Evolutionary conservation across 163 green algal genomes (phyloP), one percentile per base, ranked within the genome.

Genomic region (Volvox carteri): DNA sequence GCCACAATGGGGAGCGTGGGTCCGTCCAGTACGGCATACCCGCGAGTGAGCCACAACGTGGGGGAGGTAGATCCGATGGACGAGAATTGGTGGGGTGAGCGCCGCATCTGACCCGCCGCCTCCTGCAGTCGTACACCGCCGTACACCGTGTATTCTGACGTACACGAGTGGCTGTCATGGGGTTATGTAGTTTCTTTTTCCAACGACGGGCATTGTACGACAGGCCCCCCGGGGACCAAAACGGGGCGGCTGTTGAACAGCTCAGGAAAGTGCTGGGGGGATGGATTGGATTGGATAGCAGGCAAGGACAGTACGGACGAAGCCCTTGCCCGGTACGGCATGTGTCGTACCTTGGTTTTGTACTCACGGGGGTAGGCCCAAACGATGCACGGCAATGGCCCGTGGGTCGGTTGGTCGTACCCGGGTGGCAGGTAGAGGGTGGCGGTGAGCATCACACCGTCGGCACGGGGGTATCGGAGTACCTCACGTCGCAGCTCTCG

Each of bases 391-490:
- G 97, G 97, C 91, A 99, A 95, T 28, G 96, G 95, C 3, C 96
- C 97, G 86, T 99, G 96, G 3, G 86, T 83, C 9, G 92, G 91
- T 3, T 92, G 78, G 79, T 99, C 92, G 87, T 99, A 99, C 12
- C 95, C 95, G 30, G 98, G 97, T 7, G 98, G 98, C 42, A 97
- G 91, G 95, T 99, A 99, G 46, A 99, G 95, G 11, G 97, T 99
- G 65, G 93, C 98, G 33, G 95, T 99, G 30, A 99, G 95, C 81
- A 98, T 95, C n/a, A 99, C 94, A 11, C 98, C 98, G 89, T 99
- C 98, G 9, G 86, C 83, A 14, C 98, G 94, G 86, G 96, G 96
- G 94, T 99, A 99, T 56, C 95, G 93, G 50, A 99, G 85, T 79
- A 99, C 96, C 88, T 97, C 92, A 23, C 94, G 91, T 62, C 93